A percentile compares a stretch with the other conserved stretches of the same genome.
Evolutionary conservation across 441 rosid genomes (phyloP).

Genomic region (Rhodomyrtus psidioides): DNA sequence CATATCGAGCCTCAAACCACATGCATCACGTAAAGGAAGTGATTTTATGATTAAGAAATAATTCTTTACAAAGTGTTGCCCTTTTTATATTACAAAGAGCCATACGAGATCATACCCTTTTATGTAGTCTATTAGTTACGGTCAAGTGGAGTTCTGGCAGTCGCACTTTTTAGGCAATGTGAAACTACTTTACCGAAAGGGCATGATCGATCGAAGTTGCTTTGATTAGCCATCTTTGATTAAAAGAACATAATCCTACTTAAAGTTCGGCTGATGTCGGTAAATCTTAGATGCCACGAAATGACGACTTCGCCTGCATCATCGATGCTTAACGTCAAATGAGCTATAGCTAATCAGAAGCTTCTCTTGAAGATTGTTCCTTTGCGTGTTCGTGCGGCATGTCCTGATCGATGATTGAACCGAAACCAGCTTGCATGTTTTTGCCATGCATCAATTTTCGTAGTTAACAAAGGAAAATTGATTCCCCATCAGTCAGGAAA

Average conservation of each 20-base stretch:
- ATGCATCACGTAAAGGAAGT: not conserved
- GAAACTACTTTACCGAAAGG: not conserved
- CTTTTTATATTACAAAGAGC: not conserved
- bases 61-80: not conserved
- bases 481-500: not conserved
- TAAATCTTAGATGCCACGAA: not conserved
- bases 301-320: not conserved
- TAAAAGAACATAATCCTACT: not conserved
- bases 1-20: not conserved
- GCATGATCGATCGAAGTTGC: not conserved
- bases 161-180: not conserved
- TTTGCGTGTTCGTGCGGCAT: not conserved
- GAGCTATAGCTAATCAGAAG: not conserved
- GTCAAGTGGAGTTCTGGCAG: not conserved
- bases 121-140: not conserved
- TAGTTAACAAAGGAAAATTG: not conserved
- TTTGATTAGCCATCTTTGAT: not conserved
- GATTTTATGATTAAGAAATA: not conserved
- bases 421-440: not conserved
- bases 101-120: not conserved
- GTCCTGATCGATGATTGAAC: not conserved
- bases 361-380: not conserved
- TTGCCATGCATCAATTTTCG: not conserved
- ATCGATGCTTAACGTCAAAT: not conserved
- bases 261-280: not conserved